phyloP scores from a whole-genome alignment of 2,329 filamentous ascomycete genomes.

The Botrytis cinerea region DNA sequence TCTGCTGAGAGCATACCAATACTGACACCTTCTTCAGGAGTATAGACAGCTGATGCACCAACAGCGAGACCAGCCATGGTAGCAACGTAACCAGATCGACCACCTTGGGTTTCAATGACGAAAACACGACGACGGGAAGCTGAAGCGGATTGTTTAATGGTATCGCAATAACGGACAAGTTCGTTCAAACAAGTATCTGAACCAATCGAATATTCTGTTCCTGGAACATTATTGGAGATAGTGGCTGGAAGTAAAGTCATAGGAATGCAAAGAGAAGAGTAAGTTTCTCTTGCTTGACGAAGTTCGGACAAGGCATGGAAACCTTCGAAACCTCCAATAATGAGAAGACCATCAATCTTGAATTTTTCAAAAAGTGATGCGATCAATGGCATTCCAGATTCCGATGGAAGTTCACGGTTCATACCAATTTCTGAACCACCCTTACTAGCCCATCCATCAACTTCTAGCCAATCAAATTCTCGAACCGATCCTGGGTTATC shows the following conservation, averaged over 20 bases:
- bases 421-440: slow-evolving; percentile 98
- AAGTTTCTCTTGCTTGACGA: slow-evolving; percentile 74
- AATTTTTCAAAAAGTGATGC: slow-evolving; percentile 83
- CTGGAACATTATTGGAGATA: slow-evolving; percentile 97
- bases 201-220: slow-evolving; percentile 94
- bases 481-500: slow-evolving; percentile 86
- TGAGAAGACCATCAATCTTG: slow-evolving; percentile 86
- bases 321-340: slow-evolving; percentile 94
- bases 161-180: slow-evolving; percentile 91
- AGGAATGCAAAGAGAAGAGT: slow-evolving; percentile 86
- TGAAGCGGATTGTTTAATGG: slow-evolving; percentile 94
- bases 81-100: slow-evolving; percentile 89
- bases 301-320: slow-evolving; percentile 91
- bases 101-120: slow-evolving; percentile 96
- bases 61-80: slow-evolving; percentile 89
- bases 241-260: slow-evolving; percentile 93
- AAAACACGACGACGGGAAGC: slow-evolving; percentile 92
- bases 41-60: slow-evolving; percentile 91
- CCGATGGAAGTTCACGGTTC: slow-evolving; percentile 86
- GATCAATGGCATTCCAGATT: slow-evolving; percentile 79
- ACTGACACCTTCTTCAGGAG: slow-evolving; percentile 92
- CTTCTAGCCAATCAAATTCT: slow-evolving; percentile 87
- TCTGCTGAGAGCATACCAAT: slow-evolving; percentile 91
- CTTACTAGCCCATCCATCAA: slow-evolving; percentile 92
- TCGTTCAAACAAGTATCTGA: slow-evolving; percentile 97